Evolutionary conservation across 2,329 filamentous ascomycete genomes (phyloP).

Genomic region (Pyrenophora teres): DNA sequence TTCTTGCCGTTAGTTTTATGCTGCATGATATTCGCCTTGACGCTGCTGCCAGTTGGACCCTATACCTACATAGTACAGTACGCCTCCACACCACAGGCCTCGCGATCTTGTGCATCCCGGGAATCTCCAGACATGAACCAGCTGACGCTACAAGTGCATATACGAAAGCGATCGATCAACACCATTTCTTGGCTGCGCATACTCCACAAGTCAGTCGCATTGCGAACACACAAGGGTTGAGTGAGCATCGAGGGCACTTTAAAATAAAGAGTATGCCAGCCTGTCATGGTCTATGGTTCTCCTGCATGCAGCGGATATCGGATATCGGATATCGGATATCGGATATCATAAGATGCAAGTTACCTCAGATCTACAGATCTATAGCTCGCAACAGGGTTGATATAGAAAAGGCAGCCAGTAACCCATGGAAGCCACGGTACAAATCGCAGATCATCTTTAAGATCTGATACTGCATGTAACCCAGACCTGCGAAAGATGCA

Average conservation of each 20-base stretch:
- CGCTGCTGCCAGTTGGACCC: too few relatives aligned
- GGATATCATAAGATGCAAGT: constrained; percentile 1
- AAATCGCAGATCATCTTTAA: constrained; percentile 5
- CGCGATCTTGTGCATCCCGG: too few relatives aligned
- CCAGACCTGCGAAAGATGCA: constrained; percentile 1
- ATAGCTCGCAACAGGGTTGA: constrained; percentile 3
- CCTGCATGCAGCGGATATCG: background rate
- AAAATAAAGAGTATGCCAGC: too few relatives aligned
- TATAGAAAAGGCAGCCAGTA: background rate
- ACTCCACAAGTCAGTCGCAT: background rate
- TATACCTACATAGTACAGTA: too few relatives aligned
- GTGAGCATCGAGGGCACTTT: too few relatives aligned
- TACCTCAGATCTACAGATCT: background rate
- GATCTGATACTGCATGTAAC: constrained; percentile 4
- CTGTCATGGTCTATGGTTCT: background rate
- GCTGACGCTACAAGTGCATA: background rate
- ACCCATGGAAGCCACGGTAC: constrained; percentile 1
- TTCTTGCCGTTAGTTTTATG: too few relatives aligned
- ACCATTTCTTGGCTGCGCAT: background rate
- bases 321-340: too few relatives aligned
- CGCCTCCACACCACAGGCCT: too few relatives aligned
- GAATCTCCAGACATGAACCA: background rate
- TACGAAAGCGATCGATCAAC: background rate
- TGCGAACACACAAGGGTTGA: too few relatives aligned
- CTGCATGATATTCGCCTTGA: too few relatives aligned